Base-by-base conservation (phyloP, 495 filamentous ascomycete species). In the Ascodesmis nigricans region DNA sequence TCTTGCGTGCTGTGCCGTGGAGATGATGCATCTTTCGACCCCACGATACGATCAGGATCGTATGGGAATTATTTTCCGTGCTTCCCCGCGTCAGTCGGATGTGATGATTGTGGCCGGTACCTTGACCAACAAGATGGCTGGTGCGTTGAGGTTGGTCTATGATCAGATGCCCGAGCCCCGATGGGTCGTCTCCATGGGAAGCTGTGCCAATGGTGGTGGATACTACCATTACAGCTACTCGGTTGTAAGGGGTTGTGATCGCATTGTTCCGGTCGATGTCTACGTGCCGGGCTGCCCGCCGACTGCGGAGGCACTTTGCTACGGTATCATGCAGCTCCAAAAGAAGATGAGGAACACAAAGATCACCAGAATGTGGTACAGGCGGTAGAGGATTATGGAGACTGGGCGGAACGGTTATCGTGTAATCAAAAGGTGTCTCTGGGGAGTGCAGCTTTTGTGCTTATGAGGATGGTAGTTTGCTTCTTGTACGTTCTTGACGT, bases 51-150 rank as follows among this genome's bases (percentile, higher is more conserved):
- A 93, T 53, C 83, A 93, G 50, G 83, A 93, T 65, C 67, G 83
- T 4, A 66, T 93, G 23, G 83, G 83, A 47, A 93, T 93, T 55
- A 93, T 93, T 54, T 93, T 93, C 72, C 75, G 83, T 47, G 83
- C 82, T 39, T 91, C 80, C 15, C 83, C 83, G 1, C 78, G 83
- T 17, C 83, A 93, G 59, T 87, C 78, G 33, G 83, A 93, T 59
- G 80, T 93, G 41, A 93, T 93, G 83, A 93, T 93, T 52, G 83
- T 93, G 7, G 83, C 83, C 18, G 83, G 83, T 26, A 93, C 83
- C 1, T 63, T 93, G 44, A 93, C 83, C 24, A 93, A 93, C 62
- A 93, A 93, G 66, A 93, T 93, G 83, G 83, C 83, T 5, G 79
- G 82, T 21, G 83, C 83, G 27, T 65, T 93, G 53, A 64, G 83